Evolutionary conservation across 1,284 basidiomycete species (phyloP), one percentile per base, ranked within the genome.

Genomic region (Neonothopanus nambi): DNA sequence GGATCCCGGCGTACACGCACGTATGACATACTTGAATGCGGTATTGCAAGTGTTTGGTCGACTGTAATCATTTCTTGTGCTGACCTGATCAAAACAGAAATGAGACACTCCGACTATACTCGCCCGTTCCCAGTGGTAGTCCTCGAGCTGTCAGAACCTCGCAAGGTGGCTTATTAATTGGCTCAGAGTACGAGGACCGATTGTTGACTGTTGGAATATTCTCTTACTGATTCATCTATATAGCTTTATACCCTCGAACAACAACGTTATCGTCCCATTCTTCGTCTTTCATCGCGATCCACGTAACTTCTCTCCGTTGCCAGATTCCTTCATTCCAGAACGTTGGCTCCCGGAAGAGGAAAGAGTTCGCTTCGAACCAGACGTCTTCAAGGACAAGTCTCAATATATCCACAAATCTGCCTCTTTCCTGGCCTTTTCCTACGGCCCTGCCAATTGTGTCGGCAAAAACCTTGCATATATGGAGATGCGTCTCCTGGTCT

Each of bases 401-500:
- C 49, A 61, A 11, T 64, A 63, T 38, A 55, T 59, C 7, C 66
- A 63, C 35, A 66, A 73, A 57, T 40, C 56, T 3, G 53, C 60
- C 9, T 71, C 73, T 8, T 74, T 72, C 51, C 64, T 73, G n/a
- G 69, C 74, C 0, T 76, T 76, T 62, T 73, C 70, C 3, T 49
- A 59, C 15, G 74, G 74, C 3, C 68, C 70, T 6, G 61, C 67
- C 1, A 70, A 69, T 48, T 75, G 73, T 47, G 69, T 69, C 5
- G 74, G 73, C 8, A 13, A 71, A 28, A 28, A 28, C 26, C 26
- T 28, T 5, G 26, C 26, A 28, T 28, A 28, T 28, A 28, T 28
- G 26, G 26, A 28, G 26, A 28, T 28, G 5, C 26, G 26, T 11
- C 26, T 28, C 26, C 11, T 28, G 26, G 26, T 28, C 26, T 28